These are phyloP conservation scores for Allium fistulosum DNA, from an alignment of 106 monocot genomes.

Conservation along the genomic window DNA sequence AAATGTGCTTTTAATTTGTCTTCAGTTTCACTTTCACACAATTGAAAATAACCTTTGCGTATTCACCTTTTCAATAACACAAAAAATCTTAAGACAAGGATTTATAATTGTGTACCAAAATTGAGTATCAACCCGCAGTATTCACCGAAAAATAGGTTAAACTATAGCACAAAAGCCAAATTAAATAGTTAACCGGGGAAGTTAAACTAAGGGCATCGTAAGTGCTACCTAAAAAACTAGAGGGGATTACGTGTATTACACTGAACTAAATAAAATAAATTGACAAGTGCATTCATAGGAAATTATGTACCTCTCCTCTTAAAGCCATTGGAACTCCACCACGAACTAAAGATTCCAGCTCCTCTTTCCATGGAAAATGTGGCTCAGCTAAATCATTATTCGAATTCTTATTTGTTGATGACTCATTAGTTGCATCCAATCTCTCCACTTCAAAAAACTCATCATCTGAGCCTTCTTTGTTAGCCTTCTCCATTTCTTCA, in stretches of 20 bases:
- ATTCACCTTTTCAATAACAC: too few species aligned
- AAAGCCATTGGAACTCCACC: slow-evolving; percentile 94
- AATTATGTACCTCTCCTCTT: slow-evolving; percentile 78
- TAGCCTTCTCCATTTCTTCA: slow-evolving; percentile 24
- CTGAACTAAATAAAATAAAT: background rate
- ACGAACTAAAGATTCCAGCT: slow-evolving; percentile 70
- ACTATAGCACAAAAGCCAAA: too few species aligned
- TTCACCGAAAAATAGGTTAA: too few species aligned
- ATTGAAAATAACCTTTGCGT: too few species aligned
- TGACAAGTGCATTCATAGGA: background rate
- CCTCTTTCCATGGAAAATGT: slow-evolving; percentile 63
- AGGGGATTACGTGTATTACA: background rate
- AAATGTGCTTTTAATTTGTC: too few species aligned
- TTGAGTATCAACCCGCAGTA: background rate
- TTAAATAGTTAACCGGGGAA: too few species aligned
- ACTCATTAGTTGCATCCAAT: slow-evolving; percentile 33
- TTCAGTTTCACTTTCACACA: too few species aligned
- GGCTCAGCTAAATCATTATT: slow-evolving; percentile 18
- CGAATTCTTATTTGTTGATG: slow-evolving; percentile 21
- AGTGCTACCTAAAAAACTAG: too few species aligned
- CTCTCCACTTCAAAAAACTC: slow-evolving; percentile 68
- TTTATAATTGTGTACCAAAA: background rate
- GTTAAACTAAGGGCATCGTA: too few species aligned
- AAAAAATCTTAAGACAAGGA: too few species aligned
- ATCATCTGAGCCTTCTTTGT: slow-evolving; percentile 54